A percentile compares a stretch with the other conserved stretches of the same genome.
These are phyloP conservation scores for Aspergillus ostianus DNA, from an alignment of 495 filamentous ascomycete species.

Conservation along the genomic window DNA sequence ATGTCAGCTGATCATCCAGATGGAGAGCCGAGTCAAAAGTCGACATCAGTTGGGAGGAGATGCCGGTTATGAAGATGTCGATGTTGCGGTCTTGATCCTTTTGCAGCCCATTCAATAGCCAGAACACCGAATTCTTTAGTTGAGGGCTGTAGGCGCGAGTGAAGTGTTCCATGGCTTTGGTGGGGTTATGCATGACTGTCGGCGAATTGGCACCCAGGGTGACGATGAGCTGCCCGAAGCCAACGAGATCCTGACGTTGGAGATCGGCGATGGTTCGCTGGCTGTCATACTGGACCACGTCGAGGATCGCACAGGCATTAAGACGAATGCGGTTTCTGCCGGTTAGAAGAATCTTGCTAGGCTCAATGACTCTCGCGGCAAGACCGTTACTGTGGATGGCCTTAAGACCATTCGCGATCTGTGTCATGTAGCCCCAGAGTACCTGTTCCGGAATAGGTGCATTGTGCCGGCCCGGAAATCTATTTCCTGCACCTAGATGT, in stretches of 20 bases:
- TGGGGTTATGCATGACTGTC: slow-evolving; percentile 51
- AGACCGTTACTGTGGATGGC: slow-evolving; percentile 77
- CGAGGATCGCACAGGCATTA: slow-evolving; percentile 80
- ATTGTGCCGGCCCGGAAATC: slow-evolving; percentile 48
- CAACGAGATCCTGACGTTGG: slow-evolving; percentile 83
- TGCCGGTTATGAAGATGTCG: slow-evolving; percentile 71
- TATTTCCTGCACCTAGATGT: slow-evolving; percentile 61
- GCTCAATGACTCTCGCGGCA: slow-evolving; percentile 78
- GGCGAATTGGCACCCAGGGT: slow-evolving; percentile 68
- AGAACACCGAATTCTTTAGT: slow-evolving; percentile 71
- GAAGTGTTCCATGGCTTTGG: slow-evolving; percentile 69
- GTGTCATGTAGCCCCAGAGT: slow-evolving; percentile 89
- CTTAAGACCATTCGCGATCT: slow-evolving; percentile 86
- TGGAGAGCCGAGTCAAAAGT: slow-evolving; percentile 74
- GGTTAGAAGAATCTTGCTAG: slow-evolving; percentile 79
- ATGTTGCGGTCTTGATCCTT: slow-evolving; percentile 61
- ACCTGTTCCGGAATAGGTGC: slow-evolving; percentile 68
- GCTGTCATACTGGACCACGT: slow-evolving; percentile 77
- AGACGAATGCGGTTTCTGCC: slow-evolving; percentile 75
- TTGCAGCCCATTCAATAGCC: slow-evolving; percentile 62
- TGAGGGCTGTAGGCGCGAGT: slow-evolving; percentile 67
- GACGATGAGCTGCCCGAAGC: slow-evolving; percentile 81
- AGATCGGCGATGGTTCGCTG: slow-evolving; percentile 66
- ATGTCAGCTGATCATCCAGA: slow-evolving; percentile 68
- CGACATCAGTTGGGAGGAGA: slow-evolving; percentile 68